phyloP scores from a whole-genome alignment of 768 basidiomycete species.

The Mycena galericulata region DNA sequence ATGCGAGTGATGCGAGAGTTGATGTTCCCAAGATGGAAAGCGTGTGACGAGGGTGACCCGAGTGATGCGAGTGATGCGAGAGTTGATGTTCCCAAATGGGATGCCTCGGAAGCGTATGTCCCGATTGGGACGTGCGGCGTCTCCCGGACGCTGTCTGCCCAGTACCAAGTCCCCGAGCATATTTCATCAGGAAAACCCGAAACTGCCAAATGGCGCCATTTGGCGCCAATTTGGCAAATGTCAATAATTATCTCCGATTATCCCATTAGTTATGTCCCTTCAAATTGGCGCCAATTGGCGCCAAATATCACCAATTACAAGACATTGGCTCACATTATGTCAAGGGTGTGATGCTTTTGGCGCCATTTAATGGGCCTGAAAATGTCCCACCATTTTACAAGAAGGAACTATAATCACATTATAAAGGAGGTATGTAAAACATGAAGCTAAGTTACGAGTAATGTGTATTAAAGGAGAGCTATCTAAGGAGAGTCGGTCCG shows the following conservation, averaged over 20 bases:
- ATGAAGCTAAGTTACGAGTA: not conserved
- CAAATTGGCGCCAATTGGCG: not conserved
- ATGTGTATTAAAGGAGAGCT: too few relatives aligned
- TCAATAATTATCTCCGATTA: not conserved
- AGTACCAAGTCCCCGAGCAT: too few relatives aligned
- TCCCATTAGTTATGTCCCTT: not conserved
- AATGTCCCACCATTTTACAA: not conserved
- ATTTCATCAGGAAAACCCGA: not conserved
- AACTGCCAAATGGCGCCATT: not conserved
- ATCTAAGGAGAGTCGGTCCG: not conserved
- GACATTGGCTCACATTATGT: not conserved
- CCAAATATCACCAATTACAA: not conserved
- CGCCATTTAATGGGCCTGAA: too few relatives aligned
- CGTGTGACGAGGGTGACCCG: too few relatives aligned
- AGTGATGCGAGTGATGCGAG: too few relatives aligned
- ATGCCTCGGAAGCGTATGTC: too few relatives aligned
- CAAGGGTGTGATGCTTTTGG: not conserved
- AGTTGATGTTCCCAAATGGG: too few relatives aligned
- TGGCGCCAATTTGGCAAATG: not conserved
- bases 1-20: too few relatives aligned
- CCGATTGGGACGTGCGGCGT: too few relatives aligned
- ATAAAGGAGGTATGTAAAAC: not conserved
- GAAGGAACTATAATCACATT: constrained; percentile 2
- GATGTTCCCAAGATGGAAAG: too few relatives aligned
- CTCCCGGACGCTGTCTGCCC: not conserved